Conservation (phyloP, 192 early-diverging fungal genomes). For the Podila epicladia region DNA sequence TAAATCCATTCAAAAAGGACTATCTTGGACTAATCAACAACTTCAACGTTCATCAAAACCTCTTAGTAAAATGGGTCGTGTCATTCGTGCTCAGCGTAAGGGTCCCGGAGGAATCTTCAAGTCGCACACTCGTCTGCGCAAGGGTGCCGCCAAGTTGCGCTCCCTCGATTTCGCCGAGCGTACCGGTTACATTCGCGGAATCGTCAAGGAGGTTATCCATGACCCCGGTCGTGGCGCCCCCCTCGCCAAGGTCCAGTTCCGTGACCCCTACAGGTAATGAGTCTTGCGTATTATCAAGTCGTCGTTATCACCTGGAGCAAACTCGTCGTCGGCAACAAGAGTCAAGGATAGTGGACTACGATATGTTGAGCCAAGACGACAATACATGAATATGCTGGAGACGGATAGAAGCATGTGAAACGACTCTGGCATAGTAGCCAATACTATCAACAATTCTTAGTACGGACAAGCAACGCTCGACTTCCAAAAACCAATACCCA, state of each 20-base stretch:
- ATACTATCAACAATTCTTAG: too few species aligned
- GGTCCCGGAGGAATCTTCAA: slow-evolving; percentile 99
- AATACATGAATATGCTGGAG: too few species aligned
- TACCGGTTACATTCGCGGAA: slow-evolving; percentile 96
- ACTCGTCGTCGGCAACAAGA: not conserved
- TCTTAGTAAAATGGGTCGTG: slow-evolving; percentile 89
- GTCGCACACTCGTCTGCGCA: slow-evolving; percentile 90
- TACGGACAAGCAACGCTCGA: too few species aligned
- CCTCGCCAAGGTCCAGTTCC: slow-evolving; percentile 90
- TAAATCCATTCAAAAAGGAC: not conserved
- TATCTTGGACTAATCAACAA: slow-evolving; percentile 8
- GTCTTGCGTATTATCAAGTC: not conserved
- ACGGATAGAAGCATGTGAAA: too few species aligned
- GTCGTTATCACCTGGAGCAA: not conserved
- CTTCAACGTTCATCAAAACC: not conserved
- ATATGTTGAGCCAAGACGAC: too few species aligned
- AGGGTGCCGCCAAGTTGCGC: slow-evolving; percentile 97
- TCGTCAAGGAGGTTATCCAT: slow-evolving; percentile 99
- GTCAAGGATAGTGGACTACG: not conserved
- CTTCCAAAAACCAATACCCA: too few species aligned
- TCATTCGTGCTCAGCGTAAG: slow-evolving; percentile 99
- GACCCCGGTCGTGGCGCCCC: slow-evolving; percentile 98
- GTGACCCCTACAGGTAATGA: slow-evolving; percentile 71
- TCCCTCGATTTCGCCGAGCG: slow-evolving; percentile 96
- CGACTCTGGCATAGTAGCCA: too few species aligned